Percentiles rank a stretch among this genome's conserved stretches.
These are phyloP conservation scores for Zygoascus hellenicus DNA, from an alignment of 1,139 yeast genomes.

Conservation along the genomic window DNA sequence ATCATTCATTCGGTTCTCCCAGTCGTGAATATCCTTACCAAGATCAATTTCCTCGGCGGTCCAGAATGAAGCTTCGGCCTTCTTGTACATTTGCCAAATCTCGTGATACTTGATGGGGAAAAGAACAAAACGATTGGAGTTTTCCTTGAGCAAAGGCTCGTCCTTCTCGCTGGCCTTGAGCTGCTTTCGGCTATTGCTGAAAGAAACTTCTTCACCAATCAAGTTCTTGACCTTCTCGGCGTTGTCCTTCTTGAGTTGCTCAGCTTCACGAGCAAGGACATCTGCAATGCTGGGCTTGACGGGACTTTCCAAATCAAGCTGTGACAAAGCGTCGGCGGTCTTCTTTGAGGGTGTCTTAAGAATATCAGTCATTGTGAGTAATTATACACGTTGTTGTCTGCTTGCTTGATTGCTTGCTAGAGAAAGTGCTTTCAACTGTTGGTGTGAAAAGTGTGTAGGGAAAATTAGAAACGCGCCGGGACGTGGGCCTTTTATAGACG, in stretches of 20 bases:
- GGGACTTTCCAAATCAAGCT: constrained; percentile 29
- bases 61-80: constrained; percentile 99
- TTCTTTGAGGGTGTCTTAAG: constrained; percentile 37
- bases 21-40: constrained; percentile 83
- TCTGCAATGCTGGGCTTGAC: constrained; percentile 17
- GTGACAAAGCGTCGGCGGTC: constrained; percentile 34
- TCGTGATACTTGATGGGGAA: constrained; percentile 98
- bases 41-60: constrained; percentile 98
- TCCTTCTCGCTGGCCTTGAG: constrained; percentile 74
- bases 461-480: neutral
- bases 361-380: constrained; percentile 18
- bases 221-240: constrained; percentile 14
- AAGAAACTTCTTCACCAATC: constrained; percentile 14
- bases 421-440: neutral
- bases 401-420: neutral
- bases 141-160: constrained; percentile 84
- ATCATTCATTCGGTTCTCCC: constrained; percentile 78
- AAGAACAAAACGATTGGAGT: constrained; percentile 83
- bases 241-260: constrained; percentile 19
- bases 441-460: neutral
- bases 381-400: no score
- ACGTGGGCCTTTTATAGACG: constrained; percentile 1
- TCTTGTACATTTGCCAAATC: constrained; percentile 98
- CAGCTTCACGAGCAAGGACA: constrained; percentile 13
- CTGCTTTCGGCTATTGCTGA: constrained; percentile 30